phyloP scores from a whole-genome alignment of 2,329 filamentous ascomycete species.

The Canariomyces notabilis region DNA sequence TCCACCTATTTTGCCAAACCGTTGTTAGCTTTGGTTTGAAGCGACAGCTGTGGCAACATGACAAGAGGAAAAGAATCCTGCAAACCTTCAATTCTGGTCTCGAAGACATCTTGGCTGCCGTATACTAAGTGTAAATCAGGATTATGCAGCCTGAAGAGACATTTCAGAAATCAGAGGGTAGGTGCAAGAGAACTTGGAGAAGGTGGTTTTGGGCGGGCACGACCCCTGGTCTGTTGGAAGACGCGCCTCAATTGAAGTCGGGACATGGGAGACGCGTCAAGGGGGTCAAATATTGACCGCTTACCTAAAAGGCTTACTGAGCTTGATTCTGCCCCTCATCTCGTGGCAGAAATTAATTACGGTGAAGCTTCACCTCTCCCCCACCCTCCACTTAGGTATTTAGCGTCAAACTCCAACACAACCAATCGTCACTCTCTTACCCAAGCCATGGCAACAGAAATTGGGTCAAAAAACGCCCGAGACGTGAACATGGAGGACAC shows the following conservation, averaged over 20 bases:
- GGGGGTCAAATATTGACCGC: slow-evolving; percentile 9
- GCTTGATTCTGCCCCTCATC: slow-evolving; percentile 6
- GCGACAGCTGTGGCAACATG: slow-evolving; percentile 12
- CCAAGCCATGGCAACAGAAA: slow-evolving; percentile 4
- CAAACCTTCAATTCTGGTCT: slow-evolving; percentile 65
- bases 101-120: slow-evolving; percentile 55
- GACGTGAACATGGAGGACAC: slow-evolving; percentile 12
- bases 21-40: neutral
- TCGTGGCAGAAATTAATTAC: slow-evolving; percentile 2
- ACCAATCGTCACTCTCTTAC: neutral
- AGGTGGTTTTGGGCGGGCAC: neutral
- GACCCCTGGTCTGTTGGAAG: slow-evolving; percentile 3
- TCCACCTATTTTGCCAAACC: slow-evolving; percentile 73
- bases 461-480: neutral
- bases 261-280: slow-evolving; percentile 13
- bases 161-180: slow-evolving; percentile 4
- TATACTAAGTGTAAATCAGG: neutral
- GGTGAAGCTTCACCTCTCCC: neutral
- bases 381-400: too few species aligned
- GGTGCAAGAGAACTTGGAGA: too few species aligned
- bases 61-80: slow-evolving; percentile 7
- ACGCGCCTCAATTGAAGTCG: slow-evolving; percentile 18
- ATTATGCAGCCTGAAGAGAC: neutral
- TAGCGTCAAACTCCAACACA: too few species aligned
- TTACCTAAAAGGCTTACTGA: slow-evolving; percentile 4